Base-by-base conservation (phyloP, 768 basidiomycete genomes). In the Trametes gibbosa region DNA sequence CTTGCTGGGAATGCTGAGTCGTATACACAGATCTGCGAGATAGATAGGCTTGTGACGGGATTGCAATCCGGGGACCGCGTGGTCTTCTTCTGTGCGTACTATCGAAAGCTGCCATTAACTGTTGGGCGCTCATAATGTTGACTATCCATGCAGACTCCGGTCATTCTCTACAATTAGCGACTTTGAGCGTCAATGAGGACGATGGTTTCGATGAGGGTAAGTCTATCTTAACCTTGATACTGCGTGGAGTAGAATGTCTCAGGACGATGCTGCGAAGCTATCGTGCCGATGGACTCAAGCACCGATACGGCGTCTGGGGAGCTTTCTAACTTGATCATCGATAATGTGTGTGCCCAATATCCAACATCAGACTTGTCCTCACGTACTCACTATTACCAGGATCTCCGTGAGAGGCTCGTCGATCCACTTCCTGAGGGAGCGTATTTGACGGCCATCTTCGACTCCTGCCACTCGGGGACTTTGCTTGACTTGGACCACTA, bases 151-250 rank as follows among this genome's bases (percentile, higher is more conserved):
- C 14, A 69, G 68, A 64, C 39, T 58, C 65, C 6, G 69, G 69
- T 2, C 69, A 69, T 27, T 59, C 66, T 3, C 58, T 56, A 16
- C 69, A 68, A 40, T 32, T 34, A 0, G 39, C 61, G 16, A 62
- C 54, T 13, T 23, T 49, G 4, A 43, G 45, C 1, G 23, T 45
- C 16, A 53, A 13, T 8, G 65, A 69, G 49, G 64, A 64, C 6
- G 69, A 70, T n/a, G 67, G 64, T 5, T 34, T 51, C 8, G 68
- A 69, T n/a, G 69, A 69, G 55, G 59, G 68, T 65, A 41, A n/a
- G 64, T 21, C 10, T 19, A 32, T 27, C 6, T 37, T n/a, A 16
- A 3, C 14, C 16, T 48, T 24, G 29, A 9, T 4, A 32, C 27
- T 49, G 27, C 5, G 1, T 27, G 13, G 2, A 16, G 2, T 34